phyloP scores from a whole-genome alignment of 331 rosid species.

The Rosa hybrid region DNA sequence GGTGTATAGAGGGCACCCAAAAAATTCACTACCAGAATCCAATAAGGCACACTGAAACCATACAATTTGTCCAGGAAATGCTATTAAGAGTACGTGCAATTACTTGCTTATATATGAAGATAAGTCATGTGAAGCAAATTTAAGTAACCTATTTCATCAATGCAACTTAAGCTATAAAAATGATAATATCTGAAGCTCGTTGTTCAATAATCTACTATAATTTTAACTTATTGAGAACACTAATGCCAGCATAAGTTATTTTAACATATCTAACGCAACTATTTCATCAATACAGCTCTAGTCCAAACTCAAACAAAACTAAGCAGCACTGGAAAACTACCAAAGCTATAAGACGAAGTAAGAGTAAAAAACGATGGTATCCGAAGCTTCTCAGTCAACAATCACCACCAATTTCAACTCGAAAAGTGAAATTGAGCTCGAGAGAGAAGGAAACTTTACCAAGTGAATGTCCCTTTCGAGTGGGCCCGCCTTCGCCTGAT shows the following conservation, averaged over 20 bases:
- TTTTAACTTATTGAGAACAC: neutral
- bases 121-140: neutral
- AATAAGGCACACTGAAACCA: neutral
- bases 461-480: constrained; percentile 40
- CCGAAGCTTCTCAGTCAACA: too few relatives aligned
- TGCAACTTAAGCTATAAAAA: neutral
- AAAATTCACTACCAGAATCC: too few relatives aligned
- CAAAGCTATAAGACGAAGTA: neutral
- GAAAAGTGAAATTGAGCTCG: neutral
- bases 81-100: neutral
- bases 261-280: neutral
- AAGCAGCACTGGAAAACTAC: neutral
- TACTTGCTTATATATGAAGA: neutral
- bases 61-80: neutral
- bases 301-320: neutral
- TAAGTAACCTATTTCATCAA: neutral
- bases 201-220: neutral
- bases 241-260: neutral
- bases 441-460: constrained; percentile 25
- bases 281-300: neutral
- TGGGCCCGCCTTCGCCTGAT: constrained; percentile 36
- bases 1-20: neutral
- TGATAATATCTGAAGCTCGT: neutral
- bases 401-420: too few relatives aligned
- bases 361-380: too few relatives aligned